These are phyloP conservation scores for Hyaloperonospora arabidopsidis DNA, from an alignment of 352 stramenopile genomes.

Conservation along the genomic window DNA sequence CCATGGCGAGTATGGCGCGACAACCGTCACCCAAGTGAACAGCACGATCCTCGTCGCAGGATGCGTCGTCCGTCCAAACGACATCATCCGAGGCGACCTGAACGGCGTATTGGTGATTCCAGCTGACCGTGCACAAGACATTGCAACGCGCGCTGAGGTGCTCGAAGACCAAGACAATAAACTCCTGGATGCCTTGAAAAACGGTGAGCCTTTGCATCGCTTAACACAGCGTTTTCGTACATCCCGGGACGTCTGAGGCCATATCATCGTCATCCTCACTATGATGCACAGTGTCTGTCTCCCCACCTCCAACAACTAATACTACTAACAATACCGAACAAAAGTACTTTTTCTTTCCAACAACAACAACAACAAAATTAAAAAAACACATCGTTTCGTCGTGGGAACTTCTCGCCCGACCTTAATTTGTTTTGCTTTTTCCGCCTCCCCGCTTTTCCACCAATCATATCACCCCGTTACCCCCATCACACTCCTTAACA, in stretches of 20 bases:
- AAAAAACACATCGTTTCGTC: too few species aligned
- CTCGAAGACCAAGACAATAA: slow-evolving; percentile 81
- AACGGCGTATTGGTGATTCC: slow-evolving; percentile 79
- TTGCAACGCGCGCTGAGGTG: slow-evolving; percentile 59
- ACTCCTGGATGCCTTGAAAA: slow-evolving; percentile 62
- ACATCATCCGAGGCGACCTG: slow-evolving; percentile 72
- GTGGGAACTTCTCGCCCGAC: neutral
- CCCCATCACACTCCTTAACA: slow-evolving; percentile 11
- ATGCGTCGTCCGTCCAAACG: slow-evolving; percentile 62
- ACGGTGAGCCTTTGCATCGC: slow-evolving; percentile 55
- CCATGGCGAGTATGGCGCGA: slow-evolving; percentile 55
- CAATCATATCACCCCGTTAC: neutral
- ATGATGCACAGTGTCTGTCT: too few species aligned
- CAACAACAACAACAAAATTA: too few species aligned
- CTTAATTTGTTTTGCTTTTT: too few species aligned
- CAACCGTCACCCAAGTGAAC: slow-evolving; percentile 57
- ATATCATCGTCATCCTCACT: neutral
- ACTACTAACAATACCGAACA: too few species aligned
- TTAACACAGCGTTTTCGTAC: slow-evolving; percentile 77
- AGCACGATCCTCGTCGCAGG: slow-evolving; percentile 56
- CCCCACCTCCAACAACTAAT: too few species aligned
- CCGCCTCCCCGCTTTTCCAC: neutral
- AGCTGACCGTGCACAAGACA: slow-evolving; percentile 51
- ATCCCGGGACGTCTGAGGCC: slow-evolving; percentile 13
- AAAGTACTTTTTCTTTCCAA: too few species aligned